Base-by-base conservation (phyloP, 2,329 filamentous ascomycete genomes). In the Trichoderma polysporum region DNA sequence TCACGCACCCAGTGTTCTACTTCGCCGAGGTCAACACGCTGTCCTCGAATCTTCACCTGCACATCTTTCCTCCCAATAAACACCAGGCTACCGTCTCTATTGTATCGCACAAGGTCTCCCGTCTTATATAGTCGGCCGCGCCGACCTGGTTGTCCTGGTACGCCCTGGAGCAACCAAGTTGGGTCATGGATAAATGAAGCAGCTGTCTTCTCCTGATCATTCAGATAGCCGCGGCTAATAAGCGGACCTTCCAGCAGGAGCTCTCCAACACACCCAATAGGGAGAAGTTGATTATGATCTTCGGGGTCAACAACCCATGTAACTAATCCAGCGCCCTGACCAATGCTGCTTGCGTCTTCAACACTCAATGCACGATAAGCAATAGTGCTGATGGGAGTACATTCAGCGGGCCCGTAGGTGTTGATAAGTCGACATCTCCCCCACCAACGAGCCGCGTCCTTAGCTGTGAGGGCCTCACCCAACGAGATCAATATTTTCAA, bases 1-100 rank as follows among this genome's bases (percentile, higher is more conserved):
- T n/a, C 35, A 3, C 25, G 45, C 29, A 19, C 31, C 53, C 72
- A 27, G 1, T 66, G 52, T 37, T 72, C 72, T 8, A 74, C 19
- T 17, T 73, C 73, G 0, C 66, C 70, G 8, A 85, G 77, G 74
- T 85, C 88, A 56, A 86, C 78, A 59, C 85, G 75, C 67, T 83
- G 87, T 22, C 88, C 88, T 22, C 82, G 80, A 9, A 88, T 74
- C 74, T 88, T 88, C 53, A 87, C 80, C 71, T 88, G 86, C 0
- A 79, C 79, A 69, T 88, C 86, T 68, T 84, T 85, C n/a, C 86
- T 78, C 47, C 84, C 85, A 52, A 84, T 71, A 64, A 80, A 84
- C 0, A 76, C 69, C 12, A 85, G 71, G 27, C 72, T 72, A 0
- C 79, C 79, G 59, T 82, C 77, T 0, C 73, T 72, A 35, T 78